Evolutionary conservation across 768 basidiomycete species (phyloP).

Genomic region (Sarcodon aspratus): DNA sequence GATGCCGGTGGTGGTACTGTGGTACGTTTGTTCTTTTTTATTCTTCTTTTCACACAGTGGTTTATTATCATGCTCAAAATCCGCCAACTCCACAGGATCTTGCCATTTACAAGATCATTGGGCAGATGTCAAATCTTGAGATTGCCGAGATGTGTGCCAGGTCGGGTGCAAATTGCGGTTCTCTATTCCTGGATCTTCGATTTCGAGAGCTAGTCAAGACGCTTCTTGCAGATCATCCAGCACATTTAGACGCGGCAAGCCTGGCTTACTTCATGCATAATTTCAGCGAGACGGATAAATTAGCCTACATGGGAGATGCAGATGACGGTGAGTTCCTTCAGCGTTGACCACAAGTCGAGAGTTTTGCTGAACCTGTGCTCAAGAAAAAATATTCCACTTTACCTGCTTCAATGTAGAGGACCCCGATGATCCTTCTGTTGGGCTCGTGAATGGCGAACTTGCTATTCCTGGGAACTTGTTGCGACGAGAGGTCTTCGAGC

Average conservation of each 20-base stretch:
- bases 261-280: conserved; percentile 84
- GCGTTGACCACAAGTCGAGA: neutral
- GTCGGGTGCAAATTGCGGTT: conserved; percentile 81
- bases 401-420: conserved; percentile 86
- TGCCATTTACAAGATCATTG: conserved; percentile 54
- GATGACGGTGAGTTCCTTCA: conserved; percentile 53
- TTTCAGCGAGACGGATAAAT: conserved; percentile 83
- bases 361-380: neutral
- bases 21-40: conserved; percentile 18
- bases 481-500: conserved; percentile 79
- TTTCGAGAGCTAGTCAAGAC: conserved; percentile 75
- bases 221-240: conserved; percentile 74
- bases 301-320: conserved; percentile 55
- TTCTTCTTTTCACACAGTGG: neutral
- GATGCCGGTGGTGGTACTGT: conserved; percentile 81
- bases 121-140: conserved; percentile 70
- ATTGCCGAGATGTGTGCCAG: conserved; percentile 87
- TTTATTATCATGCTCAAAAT: conserved; percentile 3
- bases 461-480: conserved; percentile 73
- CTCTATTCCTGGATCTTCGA: conserved; percentile 77
- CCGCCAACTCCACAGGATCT: conserved; percentile 22
- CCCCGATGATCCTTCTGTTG: conserved; percentile 68
- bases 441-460: conserved; percentile 74
- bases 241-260: conserved; percentile 71
- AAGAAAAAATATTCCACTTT: conserved; percentile 80